Evolutionary conservation across 2,329 filamentous ascomycete species (phyloP).

Genomic region (Grosmannia penicillata): DNA sequence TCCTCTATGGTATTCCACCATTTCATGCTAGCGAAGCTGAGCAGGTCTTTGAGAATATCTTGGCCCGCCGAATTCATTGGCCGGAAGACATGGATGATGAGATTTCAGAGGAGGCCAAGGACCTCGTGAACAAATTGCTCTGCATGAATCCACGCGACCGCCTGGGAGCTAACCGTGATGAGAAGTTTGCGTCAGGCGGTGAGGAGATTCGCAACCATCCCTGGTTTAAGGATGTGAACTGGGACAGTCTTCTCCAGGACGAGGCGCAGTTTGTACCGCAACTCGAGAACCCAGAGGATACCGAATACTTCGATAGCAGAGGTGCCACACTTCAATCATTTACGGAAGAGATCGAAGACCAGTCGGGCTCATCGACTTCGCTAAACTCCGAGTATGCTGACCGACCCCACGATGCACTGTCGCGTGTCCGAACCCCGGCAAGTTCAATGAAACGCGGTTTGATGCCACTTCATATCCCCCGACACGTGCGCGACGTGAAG

Average conservation of each 20-base stretch:
- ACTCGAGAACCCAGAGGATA: slow-evolving; percentile 88
- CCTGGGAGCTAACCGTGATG: slow-evolving; percentile 71
- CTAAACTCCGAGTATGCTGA: slow-evolving; percentile 63
- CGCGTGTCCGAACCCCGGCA: slow-evolving; percentile 74
- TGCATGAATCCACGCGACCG: slow-evolving; percentile 70
- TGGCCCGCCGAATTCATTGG: slow-evolving; percentile 83
- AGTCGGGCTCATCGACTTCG: slow-evolving; percentile 57
- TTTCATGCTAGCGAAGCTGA: slow-evolving; percentile 87
- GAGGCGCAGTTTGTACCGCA: slow-evolving; percentile 92
- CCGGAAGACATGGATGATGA: slow-evolving; percentile 68
- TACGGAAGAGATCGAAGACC: slow-evolving; percentile 86
- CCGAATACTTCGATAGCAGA: slow-evolving; percentile 89
- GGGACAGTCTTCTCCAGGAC: slow-evolving; percentile 84
- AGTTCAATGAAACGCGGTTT: slow-evolving; percentile 78
- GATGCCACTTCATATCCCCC: slow-evolving; percentile 92
- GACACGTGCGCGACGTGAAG: slow-evolving; percentile 84
- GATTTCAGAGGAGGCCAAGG: slow-evolving; percentile 76
- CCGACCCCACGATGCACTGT: slow-evolving; percentile 86
- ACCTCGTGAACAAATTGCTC: slow-evolving; percentile 84
- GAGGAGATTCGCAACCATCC: slow-evolving; percentile 80
- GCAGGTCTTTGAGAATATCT: slow-evolving; percentile 91
- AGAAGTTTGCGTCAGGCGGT: slow-evolving; percentile 70
- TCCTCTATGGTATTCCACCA: slow-evolving; percentile 81
- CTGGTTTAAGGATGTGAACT: slow-evolving; percentile 80
- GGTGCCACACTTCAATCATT: slow-evolving; percentile 89